Conservation (phyloP, 176 grass and related monocot species). For the Aegilops longissima region DNA sequence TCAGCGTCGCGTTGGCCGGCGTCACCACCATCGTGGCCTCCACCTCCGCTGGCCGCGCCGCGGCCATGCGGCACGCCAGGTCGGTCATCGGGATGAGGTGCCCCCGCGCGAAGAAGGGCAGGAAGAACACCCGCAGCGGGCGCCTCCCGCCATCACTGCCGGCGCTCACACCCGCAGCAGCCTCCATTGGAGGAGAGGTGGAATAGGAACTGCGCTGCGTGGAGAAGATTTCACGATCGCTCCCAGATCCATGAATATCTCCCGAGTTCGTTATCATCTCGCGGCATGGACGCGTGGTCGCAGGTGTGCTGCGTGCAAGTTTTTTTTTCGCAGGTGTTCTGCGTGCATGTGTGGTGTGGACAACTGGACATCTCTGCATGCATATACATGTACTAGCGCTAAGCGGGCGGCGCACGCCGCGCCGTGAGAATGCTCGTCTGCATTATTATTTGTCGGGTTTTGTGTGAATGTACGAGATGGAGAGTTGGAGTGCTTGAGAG, state of each 20-base stretch:
- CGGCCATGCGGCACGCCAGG: conserved; percentile 57
- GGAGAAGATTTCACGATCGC: background rate
- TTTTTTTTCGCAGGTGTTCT: no score
- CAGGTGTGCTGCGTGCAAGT: no score
- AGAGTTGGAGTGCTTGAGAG: no score
- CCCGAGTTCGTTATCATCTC: no score
- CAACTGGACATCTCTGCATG: no score
- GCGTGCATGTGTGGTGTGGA: no score
- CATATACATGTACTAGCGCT: no score
- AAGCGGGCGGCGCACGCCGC: no score
- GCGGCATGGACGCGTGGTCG: no score
- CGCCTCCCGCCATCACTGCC: background rate
- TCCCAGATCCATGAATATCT: background rate
- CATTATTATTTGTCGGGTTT: no score
- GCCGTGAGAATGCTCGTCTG: no score
- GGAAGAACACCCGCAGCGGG: conserved; percentile 66
- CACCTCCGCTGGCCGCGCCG: conserved; percentile 1
- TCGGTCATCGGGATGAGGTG: conserved; percentile 79
- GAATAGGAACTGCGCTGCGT: background rate
- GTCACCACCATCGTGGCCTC: conserved; percentile 57
- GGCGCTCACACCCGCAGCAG: background rate
- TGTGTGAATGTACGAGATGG: no score
- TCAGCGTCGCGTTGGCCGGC: conserved; percentile 48
- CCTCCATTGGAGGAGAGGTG: conserved; percentile 22
- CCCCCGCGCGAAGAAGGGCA: conserved; percentile 64